Base-by-base conservation (phyloP, 805 yeast genomes). In the Pichia sporocuriosa region DNA sequence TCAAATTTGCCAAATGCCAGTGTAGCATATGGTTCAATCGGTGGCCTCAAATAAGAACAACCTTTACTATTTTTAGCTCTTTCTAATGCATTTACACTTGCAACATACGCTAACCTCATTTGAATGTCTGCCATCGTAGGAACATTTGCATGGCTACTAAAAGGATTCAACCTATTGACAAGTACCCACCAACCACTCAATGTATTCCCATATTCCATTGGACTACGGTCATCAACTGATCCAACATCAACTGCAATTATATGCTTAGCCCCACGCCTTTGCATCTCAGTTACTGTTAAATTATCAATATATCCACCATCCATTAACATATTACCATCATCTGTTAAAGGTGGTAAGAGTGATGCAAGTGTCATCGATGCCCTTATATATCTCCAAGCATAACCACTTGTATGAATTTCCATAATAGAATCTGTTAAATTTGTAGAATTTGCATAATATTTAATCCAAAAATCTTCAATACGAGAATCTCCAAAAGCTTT, bases 291-390 rank as follows among this genome's bases (percentile, higher is more conserved):
- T 2, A 90, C 97, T 0, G 98, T 94, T 43, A 90, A 67, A 57
- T 90, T 90, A 58, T 90, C 97, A 41, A 93, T 80, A 58, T 93
- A 90, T 0, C 98, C 98, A 32, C 98, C 98, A 62, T 90, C 98
- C 32, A 93, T 65, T 23, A 93, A 64, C 97, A 90, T 90, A 30
- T 84, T 77, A 0, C 98, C 98, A 41, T 85, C 79, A 54, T 79
- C 93, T 4, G 93, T 81, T 20, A 93, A 68, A 1, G 90, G 90
- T 4, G 98, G 98, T 20, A 90, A 66, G 29, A 93, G 67, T 0
- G 97, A 97, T 1, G 97, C 97, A 37, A 90, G 68, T 0, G 96
- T 83, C 98, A 90, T 90, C 0, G 96, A 86, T 0, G 98, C 98
- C 38, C 98, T 69, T 35, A 90, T 83, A 52, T 84, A 93, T 48